These are phyloP conservation scores for Notholithocarpus densiflorus DNA, from an alignment of 306 rosid genomes.

Conservation along the genomic window DNA sequence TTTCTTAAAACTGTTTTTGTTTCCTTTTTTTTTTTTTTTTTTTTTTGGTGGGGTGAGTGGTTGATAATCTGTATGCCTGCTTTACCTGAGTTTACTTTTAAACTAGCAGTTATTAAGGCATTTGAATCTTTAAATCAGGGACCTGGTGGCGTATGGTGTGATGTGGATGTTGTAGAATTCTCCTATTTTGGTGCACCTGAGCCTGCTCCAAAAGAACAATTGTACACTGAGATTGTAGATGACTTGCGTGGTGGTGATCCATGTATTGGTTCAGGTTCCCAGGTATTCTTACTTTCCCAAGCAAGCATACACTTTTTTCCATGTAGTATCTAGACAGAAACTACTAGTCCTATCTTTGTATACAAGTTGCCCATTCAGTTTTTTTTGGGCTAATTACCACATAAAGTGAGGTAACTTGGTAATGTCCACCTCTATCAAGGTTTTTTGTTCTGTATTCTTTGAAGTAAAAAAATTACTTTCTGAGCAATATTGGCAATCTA, in stretches of 20 bases:
- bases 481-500: background rate
- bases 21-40: background rate
- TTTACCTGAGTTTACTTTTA: background rate
- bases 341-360: background rate
- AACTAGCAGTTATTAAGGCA: constrained; percentile 3
- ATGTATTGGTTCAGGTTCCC: constrained; percentile 96
- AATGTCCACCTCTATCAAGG: background rate
- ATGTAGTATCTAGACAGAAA: background rate
- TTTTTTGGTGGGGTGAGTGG: background rate
- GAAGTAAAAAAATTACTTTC: background rate
- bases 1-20: background rate
- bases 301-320: background rate
- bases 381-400: background rate
- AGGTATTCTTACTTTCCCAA: constrained; percentile 49
- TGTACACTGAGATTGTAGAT: constrained; percentile 88
- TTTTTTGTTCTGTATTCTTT: background rate
- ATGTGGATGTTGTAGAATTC: constrained; percentile 97
- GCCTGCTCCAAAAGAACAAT: constrained; percentile 93
- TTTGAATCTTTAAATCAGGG: constrained; percentile 62
- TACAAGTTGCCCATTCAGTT: background rate
- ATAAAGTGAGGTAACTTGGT: background rate
- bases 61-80: background rate
- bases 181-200: constrained; percentile 99
- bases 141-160: constrained; percentile 99
- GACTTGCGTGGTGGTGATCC: constrained; percentile 96